Conservation (phyloP, 2,329 filamentous ascomycete species). For the Fusarium drepaniforme region DNA sequence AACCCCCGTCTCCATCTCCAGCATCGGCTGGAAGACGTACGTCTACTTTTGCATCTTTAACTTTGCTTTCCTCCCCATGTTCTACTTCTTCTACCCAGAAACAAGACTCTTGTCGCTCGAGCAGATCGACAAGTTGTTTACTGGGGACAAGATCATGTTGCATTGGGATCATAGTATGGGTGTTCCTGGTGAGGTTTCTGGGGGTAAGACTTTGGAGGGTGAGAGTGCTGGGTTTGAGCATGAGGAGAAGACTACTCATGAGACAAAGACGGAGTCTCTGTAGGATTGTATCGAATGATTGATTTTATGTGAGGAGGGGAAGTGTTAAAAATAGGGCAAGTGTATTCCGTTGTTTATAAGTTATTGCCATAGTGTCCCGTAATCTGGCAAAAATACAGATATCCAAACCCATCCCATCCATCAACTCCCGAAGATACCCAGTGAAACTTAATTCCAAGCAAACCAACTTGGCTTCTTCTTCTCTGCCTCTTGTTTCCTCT, state of each 20-base stretch:
- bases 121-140: constrained; percentile 59
- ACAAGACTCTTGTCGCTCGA: constrained; percentile 62
- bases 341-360: not conserved
- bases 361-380: not conserved
- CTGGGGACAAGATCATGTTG: constrained; percentile 46
- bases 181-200: constrained; percentile 42
- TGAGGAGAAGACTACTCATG: constrained; percentile 34
- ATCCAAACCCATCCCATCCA: not conserved
- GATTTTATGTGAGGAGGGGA: not conserved
- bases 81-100: constrained; percentile 63
- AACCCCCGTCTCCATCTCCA: constrained; percentile 52
- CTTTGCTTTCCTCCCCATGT: constrained; percentile 54
- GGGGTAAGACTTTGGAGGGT: constrained; percentile 25
- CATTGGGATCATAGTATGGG: constrained; percentile 50
- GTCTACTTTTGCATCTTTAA: constrained; percentile 55
- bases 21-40: constrained; percentile 54
- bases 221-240: constrained; percentile 31
- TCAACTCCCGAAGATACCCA: not conserved
- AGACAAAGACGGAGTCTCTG: constrained; percentile 22
- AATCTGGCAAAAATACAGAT: not conserved
- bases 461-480: constrained; percentile 41
- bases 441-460: constrained; percentile 28
- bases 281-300: not conserved
- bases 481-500: constrained; percentile 37
- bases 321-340: not conserved